Base-by-base conservation (phyloP, 1,284 basidiomycete genomes). In the Leccinum ponderosum region DNA sequence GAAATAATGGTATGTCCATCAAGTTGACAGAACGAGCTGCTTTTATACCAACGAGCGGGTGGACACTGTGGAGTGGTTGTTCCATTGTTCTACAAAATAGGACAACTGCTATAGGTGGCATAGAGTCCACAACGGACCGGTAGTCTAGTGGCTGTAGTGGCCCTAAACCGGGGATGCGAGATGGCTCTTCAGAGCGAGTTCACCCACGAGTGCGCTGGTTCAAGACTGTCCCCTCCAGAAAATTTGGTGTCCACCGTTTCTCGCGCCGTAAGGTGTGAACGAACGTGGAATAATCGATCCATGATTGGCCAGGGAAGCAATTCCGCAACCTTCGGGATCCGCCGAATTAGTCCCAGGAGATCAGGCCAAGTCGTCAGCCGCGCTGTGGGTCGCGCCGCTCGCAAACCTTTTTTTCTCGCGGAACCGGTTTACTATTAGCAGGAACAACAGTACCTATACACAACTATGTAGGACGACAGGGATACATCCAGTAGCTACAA, bases 311-410 rank as follows among this genome's bases (percentile, higher is more conserved):
- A 92, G 90, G 89, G 87, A 91, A 92, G 90, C 80, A 87, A 92
- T 92, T 91, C 86, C 85, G 90, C 90, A 92, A 86, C 83, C 85
- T 82, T 82, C 86, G 83, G 87, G 83, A 78, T 81, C 81, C 74
- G 85, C 90, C 90, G 86, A 91, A 88, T 91, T 91, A 89, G 89
- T 92, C 90, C 86, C 87, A 80, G 87, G 89, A 91, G 89, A 91
- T 75, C 83, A 89, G 90, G 89, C 75, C 83, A 80, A 70, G 84
- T 86, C 86, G 82, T 89, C 89, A 87, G 90, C 75, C 90, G 90
- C 86, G 88, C 84, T 78, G 79, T 81, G 83, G 80, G 76, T 82
- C 89, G 87, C 78, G 89, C 84, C 81, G 70, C 71, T 84, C 81
- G 80, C 81, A 91, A 83, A 92, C 89, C 87, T n/a, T 89, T 90